Conservation (phyloP, 202 grass and related monocot species). For the Sporobolus alterniflorus region DNA sequence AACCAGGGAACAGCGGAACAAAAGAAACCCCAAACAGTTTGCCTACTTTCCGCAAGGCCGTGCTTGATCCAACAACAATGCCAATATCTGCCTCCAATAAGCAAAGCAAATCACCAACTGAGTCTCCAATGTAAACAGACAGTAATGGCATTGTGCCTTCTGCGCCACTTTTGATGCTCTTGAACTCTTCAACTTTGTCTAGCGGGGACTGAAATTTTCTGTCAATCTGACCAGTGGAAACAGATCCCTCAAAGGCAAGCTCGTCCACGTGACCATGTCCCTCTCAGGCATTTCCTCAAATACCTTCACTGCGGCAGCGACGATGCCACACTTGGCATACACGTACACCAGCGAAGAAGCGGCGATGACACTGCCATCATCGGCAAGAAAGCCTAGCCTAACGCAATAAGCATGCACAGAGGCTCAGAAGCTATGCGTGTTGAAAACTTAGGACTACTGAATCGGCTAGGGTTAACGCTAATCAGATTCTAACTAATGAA, state of each 20-base stretch:
- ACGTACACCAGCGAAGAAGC: slow-evolving; percentile 71
- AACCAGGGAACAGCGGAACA: slow-evolving; percentile 68
- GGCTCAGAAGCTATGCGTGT: slow-evolving; percentile 42
- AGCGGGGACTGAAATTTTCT: slow-evolving; percentile 83
- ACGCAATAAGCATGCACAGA: slow-evolving; percentile 52
- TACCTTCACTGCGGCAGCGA: slow-evolving; percentile 42
- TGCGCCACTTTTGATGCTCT: slow-evolving; percentile 51
- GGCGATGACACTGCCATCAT: slow-evolving; percentile 46
- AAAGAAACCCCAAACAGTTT: slow-evolving; percentile 90
- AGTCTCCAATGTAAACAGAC: slow-evolving; percentile 85
- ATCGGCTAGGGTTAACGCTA: no score
- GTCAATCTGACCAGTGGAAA: slow-evolving; percentile 86
- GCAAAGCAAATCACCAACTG: slow-evolving; percentile 85
- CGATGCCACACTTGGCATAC: slow-evolving; percentile 51
- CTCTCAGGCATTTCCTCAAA: slow-evolving; percentile 69
- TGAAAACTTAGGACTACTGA: no score
- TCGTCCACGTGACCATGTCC: slow-evolving; percentile 81
- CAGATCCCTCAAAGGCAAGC: slow-evolving; percentile 78
- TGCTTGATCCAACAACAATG: slow-evolving; percentile 85
- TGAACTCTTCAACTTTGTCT: slow-evolving; percentile 84
- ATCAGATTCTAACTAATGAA: no score
- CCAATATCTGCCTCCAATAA: slow-evolving; percentile 91
- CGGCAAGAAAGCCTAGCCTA: slow-evolving; percentile 53
- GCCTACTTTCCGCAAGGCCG: slow-evolving; percentile 72
- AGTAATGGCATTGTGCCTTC: slow-evolving; percentile 34